A percentile compares a stretch with the other conserved stretches of the same genome.
phyloP scores from a whole-genome alignment of 495 filamentous ascomycete species.

The Neurospora sp. region DNA sequence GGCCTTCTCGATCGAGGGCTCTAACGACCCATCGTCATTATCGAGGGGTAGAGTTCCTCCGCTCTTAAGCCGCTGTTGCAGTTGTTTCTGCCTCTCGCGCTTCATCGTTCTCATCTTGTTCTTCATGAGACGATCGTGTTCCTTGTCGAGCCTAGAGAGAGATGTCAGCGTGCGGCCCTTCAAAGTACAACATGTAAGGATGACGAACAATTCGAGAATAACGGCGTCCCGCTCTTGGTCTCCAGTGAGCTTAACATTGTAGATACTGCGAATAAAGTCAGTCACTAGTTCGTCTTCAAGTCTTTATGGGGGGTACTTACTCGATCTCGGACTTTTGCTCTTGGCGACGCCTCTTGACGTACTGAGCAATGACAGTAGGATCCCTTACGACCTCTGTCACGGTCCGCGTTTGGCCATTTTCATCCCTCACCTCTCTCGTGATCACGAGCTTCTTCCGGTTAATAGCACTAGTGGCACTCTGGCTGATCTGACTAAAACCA shows the following conservation, averaged over 20 bases:
- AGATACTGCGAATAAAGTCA: conserved; percentile 30
- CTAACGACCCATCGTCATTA: conserved; percentile 33
- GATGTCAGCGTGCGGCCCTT: not conserved
- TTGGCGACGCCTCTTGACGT: conserved; percentile 41
- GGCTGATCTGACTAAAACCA: conserved; percentile 76
- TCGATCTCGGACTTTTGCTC: conserved; percentile 57
- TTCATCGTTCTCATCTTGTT: conserved; percentile 87
- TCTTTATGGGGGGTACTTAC: conserved; percentile 30
- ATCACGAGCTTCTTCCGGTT: conserved; percentile 68
- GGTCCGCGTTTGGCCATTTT: conserved; percentile 50
- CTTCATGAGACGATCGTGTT: conserved; percentile 70
- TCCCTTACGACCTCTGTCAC: conserved; percentile 58
- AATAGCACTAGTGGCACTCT: conserved; percentile 56
- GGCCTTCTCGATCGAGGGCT: conserved; percentile 38
- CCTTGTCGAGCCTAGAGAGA: conserved; percentile 51
- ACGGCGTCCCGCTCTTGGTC: conserved; percentile 50
- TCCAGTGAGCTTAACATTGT: conserved; percentile 54
- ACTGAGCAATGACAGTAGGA: conserved; percentile 61
- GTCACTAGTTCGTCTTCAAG: conserved; percentile 1
- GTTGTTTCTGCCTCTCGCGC: conserved; percentile 80
- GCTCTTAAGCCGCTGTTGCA: conserved; percentile 31
- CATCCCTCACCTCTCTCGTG: conserved; percentile 50
- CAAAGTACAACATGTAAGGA: not conserved
- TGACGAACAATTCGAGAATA: conserved; percentile 24
- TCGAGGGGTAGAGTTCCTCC: conserved; percentile 23